Evolutionary conservation across 208 protist species (phyloP), one percentile per base, ranked within the genome.

Genomic region (Wallacemonas sp.): DNA sequence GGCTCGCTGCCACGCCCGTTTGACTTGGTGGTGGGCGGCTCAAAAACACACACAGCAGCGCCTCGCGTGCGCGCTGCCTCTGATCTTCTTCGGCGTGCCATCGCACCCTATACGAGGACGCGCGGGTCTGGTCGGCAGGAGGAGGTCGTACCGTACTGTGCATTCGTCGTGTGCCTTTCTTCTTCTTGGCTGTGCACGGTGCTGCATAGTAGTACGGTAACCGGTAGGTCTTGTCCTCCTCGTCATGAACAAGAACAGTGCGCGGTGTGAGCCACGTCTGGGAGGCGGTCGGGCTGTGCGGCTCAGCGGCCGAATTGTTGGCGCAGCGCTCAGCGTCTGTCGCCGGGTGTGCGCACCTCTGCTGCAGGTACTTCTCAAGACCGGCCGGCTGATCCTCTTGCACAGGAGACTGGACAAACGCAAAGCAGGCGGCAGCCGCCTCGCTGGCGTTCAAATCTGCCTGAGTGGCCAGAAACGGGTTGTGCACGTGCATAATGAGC

Each of bases 401-500:
- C 12, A 12, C 12, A 3, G 52, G 52, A 4, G 52, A 16, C 4
- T 41, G 52, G 11, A 59, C 39, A 23, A 59, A 59, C 3, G 52
- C 52, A 7, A 39, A 42, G 52, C 14, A n/a, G 18, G 22, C 52
- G 3, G 52, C 36, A 3, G 52, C 52, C 3, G 52, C 32, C 0
- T 31, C 14, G n/a, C 52, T 59, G 12, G 52, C 52, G 18, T 59
- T 10, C 3, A 42, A n/a, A 18, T 59, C 52, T 4, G 26, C 31
- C 22, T 41, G 16, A n/a, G 10, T 20, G 3, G 29, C n/a, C 52
- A 59, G 22, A 42, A 63, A 22, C 11, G 46, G 57, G 33, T 63
- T 54, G 59, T 76, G 63, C 0, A 48, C 36, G 54, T 82, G 73
- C 41, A 71, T 55, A 2, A 80, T 70, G 0, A 84, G 33, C 1